Evolutionary conservation across 164 flowering plant species (phyloP), one percentile per base, ranked within the genome.

Genomic region (Buxus sempervirens): DNA sequence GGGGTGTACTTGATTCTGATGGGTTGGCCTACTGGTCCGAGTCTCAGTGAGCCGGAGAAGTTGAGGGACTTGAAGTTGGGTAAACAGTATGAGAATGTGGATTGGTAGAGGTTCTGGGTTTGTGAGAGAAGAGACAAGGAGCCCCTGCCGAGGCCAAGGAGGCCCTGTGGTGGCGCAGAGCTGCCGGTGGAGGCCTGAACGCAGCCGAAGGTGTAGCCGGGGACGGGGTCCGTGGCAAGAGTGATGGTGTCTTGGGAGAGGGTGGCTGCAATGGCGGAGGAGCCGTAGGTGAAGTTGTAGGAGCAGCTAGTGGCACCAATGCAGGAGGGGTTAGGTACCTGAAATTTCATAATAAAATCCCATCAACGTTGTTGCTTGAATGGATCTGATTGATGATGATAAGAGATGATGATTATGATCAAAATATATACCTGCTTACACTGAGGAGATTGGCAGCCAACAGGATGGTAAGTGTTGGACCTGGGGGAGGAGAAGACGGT

Each of bases 11-110:
- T 91, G 63, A 95, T 90, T 20, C 75, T 76, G n/a, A 13, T 63
- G 45, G 99, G 99, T 73, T 95, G 99, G 22, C 80, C 87, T 0
- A 60, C 55, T 7, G 96, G 87, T 1, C 99, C 99, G 19, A 95
- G 81, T 41, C 90, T 77, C 10, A 95, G 76, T 0, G 93, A 78
- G 21, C 99, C 99, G 15, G 97, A 81, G 64, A 89, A 92, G 67
- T 82, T 84, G 18, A 60, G 70, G 12, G 97, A 82, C 73, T 77
- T 88, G 79, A 82, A 86, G 80, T 80, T 82, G n/a, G 98, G 99
- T 67, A 95, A 71, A 79, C 98, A 95, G 74, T 95, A 95, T 19
- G 99, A 95, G 80, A 95, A 95, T 54, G 93, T 90, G 74, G 91
- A 85, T 21, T 74, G 68, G 84, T 90, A 95, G 25, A 89, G 84